Evolutionary conservation across 106 monocot species (phyloP).

Genomic region (Allium cepa): DNA sequence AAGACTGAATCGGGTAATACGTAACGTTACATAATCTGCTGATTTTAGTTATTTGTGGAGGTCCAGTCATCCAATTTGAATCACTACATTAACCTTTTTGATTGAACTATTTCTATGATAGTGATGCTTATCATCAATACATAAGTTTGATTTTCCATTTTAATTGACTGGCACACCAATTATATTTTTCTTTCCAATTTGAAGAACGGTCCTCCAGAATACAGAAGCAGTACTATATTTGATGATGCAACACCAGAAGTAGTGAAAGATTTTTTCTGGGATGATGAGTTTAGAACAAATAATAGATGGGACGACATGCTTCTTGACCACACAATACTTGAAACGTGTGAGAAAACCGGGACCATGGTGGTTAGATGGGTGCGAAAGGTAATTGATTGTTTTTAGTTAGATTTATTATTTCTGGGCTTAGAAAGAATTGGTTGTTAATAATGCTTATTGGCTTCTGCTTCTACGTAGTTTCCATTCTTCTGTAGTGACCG

Average conservation of each 20-base stretch:
- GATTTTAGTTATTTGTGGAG: too few species aligned
- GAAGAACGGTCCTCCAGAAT: constrained; percentile 72
- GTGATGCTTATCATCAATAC: too few species aligned
- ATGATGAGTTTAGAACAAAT: constrained; percentile 70
- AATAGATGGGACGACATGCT: constrained; percentile 98
- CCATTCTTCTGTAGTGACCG: constrained; percentile 84
- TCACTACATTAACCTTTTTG: too few species aligned
- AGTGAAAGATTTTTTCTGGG: constrained; percentile 93
- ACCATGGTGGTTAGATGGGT: constrained; percentile 84
- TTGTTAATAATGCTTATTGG: background rate
- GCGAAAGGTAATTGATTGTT: constrained; percentile 46
- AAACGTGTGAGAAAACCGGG: constrained; percentile 68
- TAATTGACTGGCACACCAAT: too few species aligned
- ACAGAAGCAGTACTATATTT: constrained; percentile 82
- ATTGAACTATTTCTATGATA: too few species aligned
- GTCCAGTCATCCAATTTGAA: too few species aligned
- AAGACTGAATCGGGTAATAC: too few species aligned
- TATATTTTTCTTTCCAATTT: constrained; percentile 1
- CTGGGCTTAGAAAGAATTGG: background rate
- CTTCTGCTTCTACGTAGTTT: background rate
- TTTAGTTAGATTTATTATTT: too few species aligned
- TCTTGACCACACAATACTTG: constrained; percentile 53
- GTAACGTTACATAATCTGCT: too few species aligned
- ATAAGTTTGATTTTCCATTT: too few species aligned
- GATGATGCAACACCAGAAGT: constrained; percentile 70